Percentiles rank a stretch among this genome's conserved stretches.
phyloP scores from a whole-genome alignment of 2,329 filamentous ascomycete genomes.

The Ilyonectria mors-panacis region DNA sequence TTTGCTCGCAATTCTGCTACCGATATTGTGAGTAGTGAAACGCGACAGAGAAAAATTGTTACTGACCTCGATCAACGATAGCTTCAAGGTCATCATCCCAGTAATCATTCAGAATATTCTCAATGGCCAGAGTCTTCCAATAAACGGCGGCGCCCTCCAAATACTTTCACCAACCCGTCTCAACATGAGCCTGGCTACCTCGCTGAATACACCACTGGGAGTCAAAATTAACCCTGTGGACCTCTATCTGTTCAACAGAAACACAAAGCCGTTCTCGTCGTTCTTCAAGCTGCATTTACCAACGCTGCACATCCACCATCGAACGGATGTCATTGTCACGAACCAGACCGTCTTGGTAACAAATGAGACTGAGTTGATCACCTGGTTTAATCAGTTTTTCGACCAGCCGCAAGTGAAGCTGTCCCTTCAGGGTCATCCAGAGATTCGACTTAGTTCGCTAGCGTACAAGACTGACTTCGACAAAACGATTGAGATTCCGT shows the following conservation, averaged over 20 bases:
- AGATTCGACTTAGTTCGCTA: constrained; percentile 58
- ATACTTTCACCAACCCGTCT: constrained; percentile 52
- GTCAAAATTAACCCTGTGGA: constrained; percentile 56
- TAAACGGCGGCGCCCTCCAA: constrained; percentile 54
- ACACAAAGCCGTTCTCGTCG: constrained; percentile 41
- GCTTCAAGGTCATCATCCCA: constrained; percentile 63
- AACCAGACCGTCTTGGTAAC: constrained; percentile 55
- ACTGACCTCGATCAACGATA: constrained; percentile 34
- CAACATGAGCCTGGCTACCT: constrained; percentile 55
- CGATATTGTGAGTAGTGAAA: constrained; percentile 58
- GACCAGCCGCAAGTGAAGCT: constrained; percentile 55
- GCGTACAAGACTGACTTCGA: constrained; percentile 56
- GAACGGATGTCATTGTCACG: constrained; percentile 54
- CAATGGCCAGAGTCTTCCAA: constrained; percentile 57
- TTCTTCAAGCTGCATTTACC: constrained; percentile 50
- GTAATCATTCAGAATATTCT: constrained; percentile 63
- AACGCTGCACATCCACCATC: constrained; percentile 51
- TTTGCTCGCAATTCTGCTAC: constrained; percentile 61
- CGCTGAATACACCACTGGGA: constrained; percentile 55
- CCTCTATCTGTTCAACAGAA: constrained; percentile 59
- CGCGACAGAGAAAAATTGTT: neutral
- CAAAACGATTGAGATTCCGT: constrained; percentile 58
- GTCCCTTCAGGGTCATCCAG: constrained; percentile 55
- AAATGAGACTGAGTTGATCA: constrained; percentile 57
- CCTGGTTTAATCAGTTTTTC: constrained; percentile 59